A percentile compares a stretch with the other conserved stretches of the same genome.
Conservation (phyloP, 1,284 basidiomycete genomes). For the Marasmius sp. region DNA sequence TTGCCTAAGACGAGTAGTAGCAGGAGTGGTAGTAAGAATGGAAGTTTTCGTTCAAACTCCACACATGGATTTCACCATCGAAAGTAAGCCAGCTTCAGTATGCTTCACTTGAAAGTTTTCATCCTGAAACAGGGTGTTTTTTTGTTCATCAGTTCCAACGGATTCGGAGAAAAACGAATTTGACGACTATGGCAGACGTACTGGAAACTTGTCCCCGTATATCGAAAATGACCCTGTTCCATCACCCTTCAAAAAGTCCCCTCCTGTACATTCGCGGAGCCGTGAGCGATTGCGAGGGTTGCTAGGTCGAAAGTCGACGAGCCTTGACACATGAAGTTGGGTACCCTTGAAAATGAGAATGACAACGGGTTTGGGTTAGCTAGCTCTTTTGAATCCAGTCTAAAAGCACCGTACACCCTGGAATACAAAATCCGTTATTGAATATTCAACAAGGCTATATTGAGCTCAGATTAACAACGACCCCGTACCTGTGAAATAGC, state of each 20-base stretch:
- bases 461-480: conserved; percentile 5
- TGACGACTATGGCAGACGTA: conserved; percentile 32
- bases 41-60: neutral
- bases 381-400: conserved; percentile 2
- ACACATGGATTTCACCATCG: conserved; percentile 61
- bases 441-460: conserved; percentile 19
- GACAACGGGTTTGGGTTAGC: conserved; percentile 4
- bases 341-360: conserved; percentile 46
- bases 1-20: conserved; percentile 57
- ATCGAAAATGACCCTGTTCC: conserved; percentile 95
- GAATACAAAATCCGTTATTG: neutral
- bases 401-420: conserved; percentile 66
- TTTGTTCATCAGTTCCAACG: too few relatives aligned
- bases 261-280: conserved; percentile 45
- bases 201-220: conserved; percentile 91
- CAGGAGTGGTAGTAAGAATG: neutral
- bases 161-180: neutral
- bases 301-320: conserved; percentile 11
- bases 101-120: conserved; percentile 96
- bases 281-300: conserved; percentile 1
- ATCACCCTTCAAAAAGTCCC: conserved; percentile 87
- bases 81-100: conserved; percentile 77
- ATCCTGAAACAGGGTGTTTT: conserved; percentile 51
- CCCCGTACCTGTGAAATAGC: conserved; percentile 84
- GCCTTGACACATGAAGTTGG: conserved; percentile 89